Conservation (phyloP, 164 flowering plant species). For the Houttuynia cordata region DNA sequence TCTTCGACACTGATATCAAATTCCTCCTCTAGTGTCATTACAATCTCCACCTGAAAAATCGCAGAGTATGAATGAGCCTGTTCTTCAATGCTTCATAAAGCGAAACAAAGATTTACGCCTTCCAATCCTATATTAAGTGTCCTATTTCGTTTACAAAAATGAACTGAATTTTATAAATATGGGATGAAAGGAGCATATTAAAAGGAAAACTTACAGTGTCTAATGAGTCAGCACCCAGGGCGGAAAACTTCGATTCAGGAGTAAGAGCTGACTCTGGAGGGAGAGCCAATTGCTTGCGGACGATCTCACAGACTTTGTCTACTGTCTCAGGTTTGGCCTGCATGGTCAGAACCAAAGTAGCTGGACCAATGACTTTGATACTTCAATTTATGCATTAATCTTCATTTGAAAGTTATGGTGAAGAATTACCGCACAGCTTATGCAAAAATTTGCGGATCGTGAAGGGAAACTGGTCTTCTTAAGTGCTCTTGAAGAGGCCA, state of each 20-base stretch:
- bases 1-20: constrained; percentile 79
- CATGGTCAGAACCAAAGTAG: background rate
- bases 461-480: background rate
- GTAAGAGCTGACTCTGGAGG: constrained; percentile 20
- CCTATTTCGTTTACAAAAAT: too few relatives aligned
- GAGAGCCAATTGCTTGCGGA: constrained; percentile 35
- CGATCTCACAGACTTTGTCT: constrained; percentile 34
- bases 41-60: constrained; percentile 65
- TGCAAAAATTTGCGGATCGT: background rate
- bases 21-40: constrained; percentile 86
- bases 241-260: constrained; percentile 27
- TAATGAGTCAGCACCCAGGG: constrained; percentile 51
- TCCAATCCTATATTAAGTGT: too few relatives aligned
- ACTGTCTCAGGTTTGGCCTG: constrained; percentile 45
- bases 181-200: background rate
- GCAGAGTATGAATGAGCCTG: background rate
- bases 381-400: background rate
- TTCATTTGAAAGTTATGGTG: background rate
- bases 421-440: background rate
- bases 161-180: too few relatives aligned
- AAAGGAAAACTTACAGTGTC: constrained; percentile 27
- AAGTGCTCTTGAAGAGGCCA: background rate
- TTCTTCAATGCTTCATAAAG: background rate
- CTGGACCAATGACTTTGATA: background rate
- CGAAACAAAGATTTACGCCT: too few relatives aligned